Evolutionary conservation across 2,329 filamentous ascomycete species (phyloP), one percentile per base, ranked within the genome.

Genomic region (Annulohypoxylon truncatum): DNA sequence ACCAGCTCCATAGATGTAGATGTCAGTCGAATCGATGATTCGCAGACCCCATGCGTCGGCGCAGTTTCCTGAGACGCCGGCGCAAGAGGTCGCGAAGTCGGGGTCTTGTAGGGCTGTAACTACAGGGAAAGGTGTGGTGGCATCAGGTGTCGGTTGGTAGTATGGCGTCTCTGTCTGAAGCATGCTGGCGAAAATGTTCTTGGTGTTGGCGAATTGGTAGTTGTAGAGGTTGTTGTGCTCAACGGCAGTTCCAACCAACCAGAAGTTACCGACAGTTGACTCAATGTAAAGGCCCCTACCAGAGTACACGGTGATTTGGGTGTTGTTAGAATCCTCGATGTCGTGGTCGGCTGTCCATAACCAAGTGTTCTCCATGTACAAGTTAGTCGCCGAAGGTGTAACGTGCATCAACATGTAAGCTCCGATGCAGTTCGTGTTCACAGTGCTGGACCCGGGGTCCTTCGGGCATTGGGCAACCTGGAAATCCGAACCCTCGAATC

Each of bases 131-230:
- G 85, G 88, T 3, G 78, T 74, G 2, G 80, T 79, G 0, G 88
- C 86, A 53, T 80, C 77, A 0, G 89, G 88, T 67, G 83, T 84
- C 22, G 86, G 84, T 78, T 90, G 88, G 78, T 85, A 91, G 79
- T 91, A 91, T 1, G 89, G 87, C 2, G 88, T 89, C 76, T 91
- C 89, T 50, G 89, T 88, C 74, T 91, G 89, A 65, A 90, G 85
- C 75, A 87, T 82, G 54, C 85, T 86, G 74, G 84, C 83, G 77
- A 84, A 88, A 71, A 89, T 79, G 73, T 89, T 83, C 70, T 82
- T 81, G 0, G 89, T 86, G 61, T 82, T 80, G 65, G 78, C 79
- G 61, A 90, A 79, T 72, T 90, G 85, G 79, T 90, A 91, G 77
- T 91, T 85, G 75, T 88, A 89, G 26, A 89, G 77, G 50, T 85